Evolutionary conservation across 805 yeast genomes (phyloP).

Genomic region (Candida jianshihensis): DNA sequence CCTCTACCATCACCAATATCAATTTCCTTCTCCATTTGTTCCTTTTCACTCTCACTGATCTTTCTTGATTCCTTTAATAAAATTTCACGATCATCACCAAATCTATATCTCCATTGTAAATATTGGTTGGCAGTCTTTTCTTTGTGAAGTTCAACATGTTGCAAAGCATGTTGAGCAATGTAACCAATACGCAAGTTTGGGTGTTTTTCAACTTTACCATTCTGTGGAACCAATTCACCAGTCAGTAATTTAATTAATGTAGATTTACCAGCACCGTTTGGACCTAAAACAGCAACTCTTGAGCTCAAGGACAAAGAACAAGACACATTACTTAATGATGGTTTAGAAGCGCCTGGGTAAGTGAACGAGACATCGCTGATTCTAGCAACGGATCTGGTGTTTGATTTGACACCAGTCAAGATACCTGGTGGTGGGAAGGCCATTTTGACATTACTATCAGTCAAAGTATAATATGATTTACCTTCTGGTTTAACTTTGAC

Average conservation of each 20-base stretch:
- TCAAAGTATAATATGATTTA: constrained; percentile 87
- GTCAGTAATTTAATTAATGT: constrained; percentile 90
- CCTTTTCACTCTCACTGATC: constrained; percentile 72
- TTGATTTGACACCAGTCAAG: constrained; percentile 93
- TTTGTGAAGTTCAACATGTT: constrained; percentile 94
- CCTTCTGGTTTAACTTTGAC: constrained; percentile 94
- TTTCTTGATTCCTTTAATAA: constrained; percentile 88
- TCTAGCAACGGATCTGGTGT: constrained; percentile 88
- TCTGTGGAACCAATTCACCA: constrained; percentile 81
- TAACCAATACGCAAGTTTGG: constrained; percentile 97
- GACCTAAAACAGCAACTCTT: constrained; percentile 93
- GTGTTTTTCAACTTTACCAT: constrained; percentile 93
- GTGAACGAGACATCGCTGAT: constrained; percentile 79
- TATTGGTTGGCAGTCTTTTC: constrained; percentile 98
- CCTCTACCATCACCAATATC: constrained; percentile 86
- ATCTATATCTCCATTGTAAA: constrained; percentile 95
- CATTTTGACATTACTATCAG: constrained; percentile 92
- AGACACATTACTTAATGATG: constrained; percentile 71
- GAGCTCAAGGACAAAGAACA: constrained; percentile 94
- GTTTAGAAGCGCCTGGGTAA: constrained; percentile 85
- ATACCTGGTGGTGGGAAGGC: constrained; percentile 98
- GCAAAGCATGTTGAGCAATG: constrained; percentile 97
- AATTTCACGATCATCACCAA: constrained; percentile 98
- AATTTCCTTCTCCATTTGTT: constrained; percentile 67
- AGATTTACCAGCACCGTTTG: constrained; percentile 98